Evolutionary conservation across 2,329 filamentous ascomycete species (phyloP), one percentile per base, ranked within the genome.

Genomic region (Cladophialophora yegresii): DNA sequence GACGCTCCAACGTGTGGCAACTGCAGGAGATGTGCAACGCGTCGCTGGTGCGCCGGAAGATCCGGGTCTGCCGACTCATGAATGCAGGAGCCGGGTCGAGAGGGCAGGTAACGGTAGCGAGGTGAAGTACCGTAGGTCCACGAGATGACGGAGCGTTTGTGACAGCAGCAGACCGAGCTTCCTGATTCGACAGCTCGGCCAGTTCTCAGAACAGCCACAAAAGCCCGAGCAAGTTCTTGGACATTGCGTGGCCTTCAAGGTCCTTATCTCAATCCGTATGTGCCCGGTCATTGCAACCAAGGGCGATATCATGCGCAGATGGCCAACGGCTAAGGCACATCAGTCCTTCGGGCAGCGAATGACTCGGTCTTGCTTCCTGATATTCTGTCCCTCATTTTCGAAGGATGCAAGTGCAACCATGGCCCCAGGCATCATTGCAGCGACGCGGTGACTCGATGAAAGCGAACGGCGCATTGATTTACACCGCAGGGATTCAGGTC

Each of bases 131-230:
- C 4, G 12, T 23, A 26, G 30, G 43, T 26, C 16, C 47, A 12
- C 56, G 16, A 36, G 16, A 51, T 23, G 7, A 40, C 28, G 13
- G n/a, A 47, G 55, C 4, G 16, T 1, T 32, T 30, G 47, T 56
- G 33, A 59, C 20, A 58, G 30, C 28, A n/a, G 20, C 4, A 32
- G n/a, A 5, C 45, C 57, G 57, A 59, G 47, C 57, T 59, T 33
- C 57, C 57, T 53, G 57, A 59, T 59, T 43, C 47, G 57, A 53
- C 47, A 53, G 32, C 10, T 59, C 30, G 45, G 57, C 22, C 32
- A 43, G 22, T 36, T 53, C 30, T 16, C 20, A 20, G 45, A 30
- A 32, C 9, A 32, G 8, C 51, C 22, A 56, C 16, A 56, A 13
- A 23, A 43, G 47, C 12, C 12, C 57, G 47, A 40, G 30, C 32